Evolutionary conservation across 495 filamentous ascomycete species (phyloP).

Genomic region (Hapsidospora chrysogenum): DNA sequence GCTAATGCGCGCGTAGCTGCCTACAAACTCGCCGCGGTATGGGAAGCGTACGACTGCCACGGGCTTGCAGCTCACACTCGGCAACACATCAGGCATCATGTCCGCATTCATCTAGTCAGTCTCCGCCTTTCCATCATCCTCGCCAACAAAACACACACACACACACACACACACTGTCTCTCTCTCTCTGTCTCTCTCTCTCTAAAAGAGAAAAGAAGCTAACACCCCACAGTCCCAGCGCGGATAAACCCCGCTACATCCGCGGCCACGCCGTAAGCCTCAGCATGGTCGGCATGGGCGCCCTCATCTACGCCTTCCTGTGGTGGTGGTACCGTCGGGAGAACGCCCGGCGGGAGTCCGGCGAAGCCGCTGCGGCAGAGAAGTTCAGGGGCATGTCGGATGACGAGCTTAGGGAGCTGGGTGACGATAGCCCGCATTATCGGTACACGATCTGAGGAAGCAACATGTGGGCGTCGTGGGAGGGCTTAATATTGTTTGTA

Average conservation of each 20-base stretch:
- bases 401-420: conserved; percentile 50
- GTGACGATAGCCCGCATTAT: conserved; percentile 49
- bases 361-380: conserved; percentile 34
- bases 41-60: conserved; percentile 56
- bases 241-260: conserved; percentile 29
- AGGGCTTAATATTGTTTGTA: too few species aligned
- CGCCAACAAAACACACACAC: neutral
- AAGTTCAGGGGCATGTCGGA: conserved; percentile 34
- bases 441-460: conserved; percentile 30
- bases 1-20: conserved; percentile 11
- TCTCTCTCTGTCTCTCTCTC: neutral
- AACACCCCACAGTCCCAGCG: neutral
- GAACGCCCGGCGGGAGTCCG: conserved; percentile 38
- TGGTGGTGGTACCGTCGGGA: conserved; percentile 34
- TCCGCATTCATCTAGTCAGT: conserved; percentile 42
- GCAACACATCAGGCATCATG: conserved; percentile 55
- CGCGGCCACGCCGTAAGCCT: conserved; percentile 38
- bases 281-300: conserved; percentile 31
- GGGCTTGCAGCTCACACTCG: conserved; percentile 52
- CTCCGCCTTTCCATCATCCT: too few species aligned
- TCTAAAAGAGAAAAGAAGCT: too few species aligned
- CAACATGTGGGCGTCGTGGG: neutral
- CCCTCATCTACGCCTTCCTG: conserved; percentile 31
- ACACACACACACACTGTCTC: too few species aligned
- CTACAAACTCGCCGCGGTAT: conserved; percentile 42